phyloP scores from a whole-genome alignment of 2,329 filamentous ascomycete genomes.

The Cladorrhinum sp. region DNA sequence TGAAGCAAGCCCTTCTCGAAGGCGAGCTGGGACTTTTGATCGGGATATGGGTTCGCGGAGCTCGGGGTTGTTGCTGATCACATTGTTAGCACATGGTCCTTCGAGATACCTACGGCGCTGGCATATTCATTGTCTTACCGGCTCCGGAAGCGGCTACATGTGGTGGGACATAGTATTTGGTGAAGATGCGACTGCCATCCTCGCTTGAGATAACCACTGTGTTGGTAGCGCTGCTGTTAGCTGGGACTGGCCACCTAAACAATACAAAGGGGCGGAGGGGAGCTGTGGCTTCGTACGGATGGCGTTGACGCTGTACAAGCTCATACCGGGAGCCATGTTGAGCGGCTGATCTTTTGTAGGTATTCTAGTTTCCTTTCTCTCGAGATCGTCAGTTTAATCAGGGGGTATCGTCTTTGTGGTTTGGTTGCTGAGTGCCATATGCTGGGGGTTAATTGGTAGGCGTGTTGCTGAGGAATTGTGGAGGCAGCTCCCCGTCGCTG shows the following conservation, averaged over 20 bases:
- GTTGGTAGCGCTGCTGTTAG: conserved; percentile 10
- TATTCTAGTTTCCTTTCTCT: not conserved
- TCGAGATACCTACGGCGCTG: conserved; percentile 17
- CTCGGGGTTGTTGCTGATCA: conserved; percentile 42
- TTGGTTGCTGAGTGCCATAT: not conserved
- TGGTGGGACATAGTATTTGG: conserved; percentile 81
- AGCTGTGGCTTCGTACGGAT: conserved; percentile 39
- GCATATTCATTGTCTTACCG: conserved; percentile 19
- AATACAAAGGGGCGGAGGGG: not conserved
- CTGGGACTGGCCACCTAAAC: not conserved
- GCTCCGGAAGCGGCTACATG: conserved; percentile 40
- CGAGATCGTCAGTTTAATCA: not conserved
- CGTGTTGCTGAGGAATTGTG: not conserved
- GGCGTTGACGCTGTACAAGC: conserved; percentile 73
- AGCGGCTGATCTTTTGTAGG: conserved; percentile 4
- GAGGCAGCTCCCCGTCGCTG: conserved; percentile 16
- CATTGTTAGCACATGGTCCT: conserved; percentile 1
- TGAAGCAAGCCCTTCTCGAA: conserved; percentile 96
- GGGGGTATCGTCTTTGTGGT: not conserved
- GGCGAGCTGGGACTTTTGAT: conserved; percentile 87
- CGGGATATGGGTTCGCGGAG: conserved; percentile 73
- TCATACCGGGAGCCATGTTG: conserved; percentile 71
- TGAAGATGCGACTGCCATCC: conserved; percentile 86
- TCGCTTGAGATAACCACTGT: conserved; percentile 68
- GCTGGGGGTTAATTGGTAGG: not conserved